Base-by-base conservation (phyloP, 2,329 filamentous ascomycete species). In the Ophiostoma novo-ulmi region DNA sequence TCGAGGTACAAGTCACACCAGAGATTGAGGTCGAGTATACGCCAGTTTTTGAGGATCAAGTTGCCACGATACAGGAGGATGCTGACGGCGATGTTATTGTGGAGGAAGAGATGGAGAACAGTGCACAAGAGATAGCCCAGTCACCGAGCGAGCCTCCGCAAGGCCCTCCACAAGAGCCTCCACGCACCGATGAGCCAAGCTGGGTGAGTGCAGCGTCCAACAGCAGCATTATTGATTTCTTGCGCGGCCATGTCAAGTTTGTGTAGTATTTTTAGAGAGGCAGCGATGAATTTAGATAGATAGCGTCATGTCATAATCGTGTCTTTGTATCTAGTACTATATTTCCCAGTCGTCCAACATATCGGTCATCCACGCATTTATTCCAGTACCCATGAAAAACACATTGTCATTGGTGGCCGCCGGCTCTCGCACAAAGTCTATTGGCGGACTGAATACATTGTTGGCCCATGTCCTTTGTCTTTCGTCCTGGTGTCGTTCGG, bases 191-290 rank as follows among this genome's bases (percentile, higher is more conserved):
- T 3, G 68, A 70, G 26, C n/a, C 64, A 2, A 69, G 66, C 14
- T 77, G 75, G 76, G 73, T 77, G 2, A 63, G 69, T 5, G 69
- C 72, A 1, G 75, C 72, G 1, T 74, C 76, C 48, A 74, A 77
- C 31, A 71, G 71, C 5, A 75, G 74, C 8, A 63, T 78, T 67
- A 73, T 77, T 44, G 74, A 78, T 52, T 74, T 77, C 58, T 71
- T 78, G 17, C 74, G 76, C 1, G 74, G 73, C 1, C 71, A 72
- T 69, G 74, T 74, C 20, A 72, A 71, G n/a, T 74, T 74, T 73
- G 71, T 74, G 10, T 74, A 36, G 71, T 5, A 5, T 39, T 3
- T 26, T 39, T 2, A 7, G 14, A 36, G 11, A 61, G 6, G 14
- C 11, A 35, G 5, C 14, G n/a, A 58, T 26, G 17, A 10, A 11